Conservation (phyloP, 352 stramenopile genomes). For the Globisporangium nodosum region DNA sequence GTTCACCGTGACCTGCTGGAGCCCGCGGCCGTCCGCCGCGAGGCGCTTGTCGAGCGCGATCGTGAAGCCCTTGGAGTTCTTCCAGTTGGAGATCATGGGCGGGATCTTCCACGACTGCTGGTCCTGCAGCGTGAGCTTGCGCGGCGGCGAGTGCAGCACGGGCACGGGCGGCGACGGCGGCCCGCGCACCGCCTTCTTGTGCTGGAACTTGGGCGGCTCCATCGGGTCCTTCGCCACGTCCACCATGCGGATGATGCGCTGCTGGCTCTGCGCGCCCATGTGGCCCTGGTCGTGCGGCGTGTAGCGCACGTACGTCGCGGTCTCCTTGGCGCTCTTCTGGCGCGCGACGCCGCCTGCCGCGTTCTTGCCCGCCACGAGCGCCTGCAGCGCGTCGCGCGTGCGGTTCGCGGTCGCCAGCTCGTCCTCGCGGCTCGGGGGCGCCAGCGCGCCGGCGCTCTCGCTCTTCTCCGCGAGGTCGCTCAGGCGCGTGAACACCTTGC, state of each 20-base stretch:
- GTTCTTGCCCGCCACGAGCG: constrained; percentile 90
- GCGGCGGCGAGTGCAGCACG: constrained; percentile 90
- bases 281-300: constrained; percentile 78
- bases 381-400: constrained; percentile 85
- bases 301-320: constrained; percentile 78
- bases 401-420: constrained; percentile 63
- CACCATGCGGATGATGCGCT: constrained; percentile 99
- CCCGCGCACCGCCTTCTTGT: constrained; percentile 95
- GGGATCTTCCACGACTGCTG: constrained; percentile 99
- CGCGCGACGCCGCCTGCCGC: constrained; percentile 69
- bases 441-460: constrained; percentile 38
- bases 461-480: constrained; percentile 91
- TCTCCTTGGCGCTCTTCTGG: constrained; percentile 90
- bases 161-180: constrained; percentile 88
- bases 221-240: constrained; percentile 98
- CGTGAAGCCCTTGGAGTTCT: constrained; percentile 98
- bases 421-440: constrained; percentile 48
- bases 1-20: constrained; percentile 96
- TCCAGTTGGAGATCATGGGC: constrained; percentile 99
- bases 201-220: constrained; percentile 98
- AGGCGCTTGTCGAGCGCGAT: constrained; percentile 99
- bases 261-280: constrained; percentile 51
- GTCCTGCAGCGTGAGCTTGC: constrained; percentile 90
- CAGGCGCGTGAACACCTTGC: constrained; percentile 92
- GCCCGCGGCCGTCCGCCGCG: constrained; percentile 94